These are phyloP conservation scores for Aspergillus heteromorphus DNA, from an alignment of 495 filamentous ascomycete genomes.

Conservation along the genomic window DNA sequence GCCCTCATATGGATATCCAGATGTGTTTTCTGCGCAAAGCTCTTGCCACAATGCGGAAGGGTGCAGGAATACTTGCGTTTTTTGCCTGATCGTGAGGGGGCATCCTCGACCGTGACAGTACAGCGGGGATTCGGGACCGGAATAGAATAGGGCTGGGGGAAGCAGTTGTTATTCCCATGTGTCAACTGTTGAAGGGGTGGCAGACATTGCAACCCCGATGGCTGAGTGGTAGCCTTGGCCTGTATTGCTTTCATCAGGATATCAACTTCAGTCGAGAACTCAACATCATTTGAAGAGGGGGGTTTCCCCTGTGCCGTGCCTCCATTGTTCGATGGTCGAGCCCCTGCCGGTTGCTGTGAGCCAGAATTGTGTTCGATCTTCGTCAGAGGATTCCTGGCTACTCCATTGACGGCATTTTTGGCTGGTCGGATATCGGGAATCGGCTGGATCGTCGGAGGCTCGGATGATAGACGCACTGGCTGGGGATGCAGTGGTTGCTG, in stretches of 20 bases:
- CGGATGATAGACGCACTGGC: conserved; percentile 29
- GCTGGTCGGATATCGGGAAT: conserved; percentile 39
- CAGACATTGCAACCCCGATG: conserved; percentile 25
- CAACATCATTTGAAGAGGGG: conserved; percentile 32
- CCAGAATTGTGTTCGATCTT: conserved; percentile 12
- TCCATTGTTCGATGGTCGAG: conserved; percentile 4
- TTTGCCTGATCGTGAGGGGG: conserved; percentile 30
- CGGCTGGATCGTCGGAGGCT: conserved; percentile 25
- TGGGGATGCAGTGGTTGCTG: conserved; percentile 26
- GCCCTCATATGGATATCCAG: conserved; percentile 86
- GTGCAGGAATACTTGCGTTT: conserved; percentile 65
- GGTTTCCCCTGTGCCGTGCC: conserved; percentile 14
- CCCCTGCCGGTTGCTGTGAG: conserved; percentile 1
- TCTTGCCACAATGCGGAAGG: conserved; percentile 70
- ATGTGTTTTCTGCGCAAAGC: conserved; percentile 88
- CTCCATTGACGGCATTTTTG: conserved; percentile 36
- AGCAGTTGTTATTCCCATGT: conserved; percentile 15
- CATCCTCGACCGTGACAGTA: conserved; percentile 24
- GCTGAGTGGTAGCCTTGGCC: conserved; percentile 46
- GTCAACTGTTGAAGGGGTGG: conserved; percentile 33
- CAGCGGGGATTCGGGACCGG: conserved; percentile 17
- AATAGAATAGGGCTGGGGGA: conserved; percentile 26
- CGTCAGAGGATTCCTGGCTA: conserved; percentile 18
- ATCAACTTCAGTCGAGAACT: conserved; percentile 80
- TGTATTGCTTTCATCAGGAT: conserved; percentile 92